Conservation (phyloP, 2,329 filamentous ascomycete genomes). For the Cytospora piceae region DNA sequence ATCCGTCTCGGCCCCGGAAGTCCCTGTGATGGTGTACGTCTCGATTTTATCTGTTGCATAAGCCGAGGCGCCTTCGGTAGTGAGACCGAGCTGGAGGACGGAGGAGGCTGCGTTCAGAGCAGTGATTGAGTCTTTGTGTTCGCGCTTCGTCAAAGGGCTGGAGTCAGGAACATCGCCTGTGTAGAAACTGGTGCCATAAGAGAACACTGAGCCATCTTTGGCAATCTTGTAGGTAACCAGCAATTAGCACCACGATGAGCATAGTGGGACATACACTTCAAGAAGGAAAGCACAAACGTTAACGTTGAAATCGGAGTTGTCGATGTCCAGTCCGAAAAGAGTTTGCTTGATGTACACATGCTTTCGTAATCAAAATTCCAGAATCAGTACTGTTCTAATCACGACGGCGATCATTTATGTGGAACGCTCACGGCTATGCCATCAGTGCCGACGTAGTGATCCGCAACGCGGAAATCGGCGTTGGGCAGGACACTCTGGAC, state of each 20-base stretch:
- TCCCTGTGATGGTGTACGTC: constrained; percentile 51
- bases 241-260: constrained; percentile 20
- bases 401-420: background rate
- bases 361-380: background rate
- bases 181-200: constrained; percentile 55
- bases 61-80: constrained; percentile 44
- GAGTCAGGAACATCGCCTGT: constrained; percentile 48
- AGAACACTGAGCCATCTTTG: constrained; percentile 58
- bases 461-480: constrained; percentile 53
- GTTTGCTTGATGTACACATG: constrained; percentile 66
- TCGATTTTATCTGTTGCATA: constrained; percentile 43
- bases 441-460: constrained; percentile 58
- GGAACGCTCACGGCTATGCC: constrained; percentile 46
- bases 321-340: constrained; percentile 59
- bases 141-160: constrained; percentile 45
- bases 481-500: constrained; percentile 44
- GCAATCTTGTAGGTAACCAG: constrained; percentile 44
- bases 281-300: constrained; percentile 49
- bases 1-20: constrained; percentile 52
- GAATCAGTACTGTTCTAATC: background rate
- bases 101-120: constrained; percentile 48
- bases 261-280: background rate
- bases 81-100: constrained; percentile 46
- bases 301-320: constrained; percentile 64
- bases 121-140: constrained; percentile 46